Base-by-base conservation (phyloP, 192 early-diverging fungal species). In the Coemansia sp. region DNA sequence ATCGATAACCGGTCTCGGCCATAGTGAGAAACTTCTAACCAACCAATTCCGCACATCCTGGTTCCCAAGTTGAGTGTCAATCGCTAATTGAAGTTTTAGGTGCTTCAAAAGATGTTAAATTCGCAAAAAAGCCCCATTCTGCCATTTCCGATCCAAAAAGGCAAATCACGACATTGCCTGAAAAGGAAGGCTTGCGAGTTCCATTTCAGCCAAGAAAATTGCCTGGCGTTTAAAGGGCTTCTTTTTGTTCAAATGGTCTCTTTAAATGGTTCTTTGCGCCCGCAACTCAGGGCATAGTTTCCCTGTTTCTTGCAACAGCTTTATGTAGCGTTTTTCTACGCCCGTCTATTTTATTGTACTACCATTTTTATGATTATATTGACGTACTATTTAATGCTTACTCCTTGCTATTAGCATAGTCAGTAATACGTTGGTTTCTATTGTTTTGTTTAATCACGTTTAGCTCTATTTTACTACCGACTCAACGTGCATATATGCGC, bases 1-100 rank as follows among this genome's bases (percentile, higher is more conserved):
- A 54, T 54, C 52, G 52, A 54, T 54, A 15, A 19, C 11, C 23
- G 3, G 52, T 28, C 14, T 21, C 52, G 52, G 52, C 52, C 23
- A 54, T 15, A 54, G 34, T 26, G 26, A 28, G 25, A 17, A 14
- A 10, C 5, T 28, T 10, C 23, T 12, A 26, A 3, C 52, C 52
- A 54, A 54, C 26, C 52, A 54, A 28, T 22, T n/a, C 14, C 23
- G 46, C 46, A 19, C 46, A 48, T 54, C 52, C 25, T 6, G 12
- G 4, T 28, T 14, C 25, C 26, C 22, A 28, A 23, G 28, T 48
- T 48, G 46, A 7, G 46, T n/a, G 52, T 26, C 52, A 54, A 54
- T 54, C 52, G 51, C 47, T 15, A 10, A 48, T 48, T 26, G 26
- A 26, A 15, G 47, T 48, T 48, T 19, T 8, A 53, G 11, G 3